Evolutionary conservation across 75 land plant species (phyloP).

Genomic region (Ceratopteris richardii): DNA sequence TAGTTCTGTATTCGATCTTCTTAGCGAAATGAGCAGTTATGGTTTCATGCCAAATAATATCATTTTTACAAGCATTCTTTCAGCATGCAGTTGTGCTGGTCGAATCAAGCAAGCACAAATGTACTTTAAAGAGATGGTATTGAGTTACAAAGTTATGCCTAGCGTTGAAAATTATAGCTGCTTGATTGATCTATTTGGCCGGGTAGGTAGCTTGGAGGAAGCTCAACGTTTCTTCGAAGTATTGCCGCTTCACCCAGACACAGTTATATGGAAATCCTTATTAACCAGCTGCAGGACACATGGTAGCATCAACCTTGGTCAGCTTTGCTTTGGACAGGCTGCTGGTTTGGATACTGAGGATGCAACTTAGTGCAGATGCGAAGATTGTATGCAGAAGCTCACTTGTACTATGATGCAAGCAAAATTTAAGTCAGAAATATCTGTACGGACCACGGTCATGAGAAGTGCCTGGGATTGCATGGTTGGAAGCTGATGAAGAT

Average conservation of each 20-base stretch:
- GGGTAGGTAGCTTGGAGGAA: conserved; percentile 18
- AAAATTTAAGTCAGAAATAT: no score
- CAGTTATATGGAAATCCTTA: conserved; percentile 14
- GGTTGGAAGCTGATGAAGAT: no score
- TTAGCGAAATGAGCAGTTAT: conserved; percentile 6
- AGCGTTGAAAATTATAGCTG: conserved; percentile 22
- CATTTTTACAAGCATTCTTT: neutral
- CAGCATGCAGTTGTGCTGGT: conserved; percentile 3
- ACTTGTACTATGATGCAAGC: neutral
- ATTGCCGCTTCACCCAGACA: conserved; percentile 14
- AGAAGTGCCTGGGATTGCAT: no score
- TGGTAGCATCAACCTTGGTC: conserved; percentile 12
- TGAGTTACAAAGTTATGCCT: conserved; percentile 1
- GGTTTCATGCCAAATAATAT: conserved; percentile 7
- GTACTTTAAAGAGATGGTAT: conserved; percentile 13
- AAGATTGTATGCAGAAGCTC: conserved; percentile 13
- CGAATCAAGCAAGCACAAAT: neutral
- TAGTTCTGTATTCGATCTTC: conserved; percentile 2
- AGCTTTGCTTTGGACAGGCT: conserved; percentile 5
- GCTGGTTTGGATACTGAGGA: conserved; percentile 17
- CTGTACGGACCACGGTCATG: no score
- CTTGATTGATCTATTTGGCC: conserved; percentile 26
- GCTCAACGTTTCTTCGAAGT: conserved; percentile 11
- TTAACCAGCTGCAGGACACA: conserved; percentile 15
- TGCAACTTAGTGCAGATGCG: conserved; percentile 19